Percentiles rank a stretch among this genome's conserved stretches.
Evolutionary conservation across 352 stramenopile genomes (phyloP).

Genomic region (Globisporangium middletonii): DNA sequence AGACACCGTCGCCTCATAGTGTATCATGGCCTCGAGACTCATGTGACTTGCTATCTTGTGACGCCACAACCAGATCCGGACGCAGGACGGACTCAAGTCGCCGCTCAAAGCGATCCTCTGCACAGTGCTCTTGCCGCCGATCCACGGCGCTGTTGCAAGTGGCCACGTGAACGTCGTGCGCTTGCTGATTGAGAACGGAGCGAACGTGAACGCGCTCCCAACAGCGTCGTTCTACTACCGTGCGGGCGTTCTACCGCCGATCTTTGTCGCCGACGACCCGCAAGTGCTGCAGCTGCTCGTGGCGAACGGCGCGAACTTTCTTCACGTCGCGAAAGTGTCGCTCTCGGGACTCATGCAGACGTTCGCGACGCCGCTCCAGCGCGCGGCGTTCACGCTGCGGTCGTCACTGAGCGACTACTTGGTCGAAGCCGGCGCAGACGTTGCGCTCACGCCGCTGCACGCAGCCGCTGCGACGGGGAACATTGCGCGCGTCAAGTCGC

Average conservation of each 20-base stretch:
- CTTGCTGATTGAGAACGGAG: constrained; percentile 45
- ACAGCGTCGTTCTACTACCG: constrained; percentile 64
- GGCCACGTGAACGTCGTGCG: constrained; percentile 61
- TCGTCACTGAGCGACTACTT: constrained; percentile 59
- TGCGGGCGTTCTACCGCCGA: constrained; percentile 46
- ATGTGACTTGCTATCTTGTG: not conserved
- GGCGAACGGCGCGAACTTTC: constrained; percentile 53
- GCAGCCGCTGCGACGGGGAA: constrained; percentile 57
- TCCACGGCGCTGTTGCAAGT: constrained; percentile 59
- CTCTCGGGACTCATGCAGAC: constrained; percentile 37
- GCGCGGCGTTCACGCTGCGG: constrained; percentile 56
- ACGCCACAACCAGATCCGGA: constrained; percentile 27
- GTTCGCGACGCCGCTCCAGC: constrained; percentile 48
- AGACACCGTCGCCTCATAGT: too few relatives aligned
- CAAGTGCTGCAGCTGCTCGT: constrained; percentile 66
- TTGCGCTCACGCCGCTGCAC: constrained; percentile 72
- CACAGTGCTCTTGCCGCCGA: constrained; percentile 59
- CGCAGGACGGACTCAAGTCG: constrained; percentile 50
- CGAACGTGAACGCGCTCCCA: constrained; percentile 55
- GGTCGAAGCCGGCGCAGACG: constrained; percentile 59
- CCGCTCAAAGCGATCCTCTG: constrained; percentile 43
- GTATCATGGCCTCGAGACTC: not conserved
- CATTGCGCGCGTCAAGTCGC: constrained; percentile 25
- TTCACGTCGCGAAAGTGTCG: constrained; percentile 46
- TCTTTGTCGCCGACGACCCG: constrained; percentile 72